These are phyloP conservation scores for Bidens hawaiensis DNA, from an alignment of 140 eudicot species.

Conservation along the genomic window DNA sequence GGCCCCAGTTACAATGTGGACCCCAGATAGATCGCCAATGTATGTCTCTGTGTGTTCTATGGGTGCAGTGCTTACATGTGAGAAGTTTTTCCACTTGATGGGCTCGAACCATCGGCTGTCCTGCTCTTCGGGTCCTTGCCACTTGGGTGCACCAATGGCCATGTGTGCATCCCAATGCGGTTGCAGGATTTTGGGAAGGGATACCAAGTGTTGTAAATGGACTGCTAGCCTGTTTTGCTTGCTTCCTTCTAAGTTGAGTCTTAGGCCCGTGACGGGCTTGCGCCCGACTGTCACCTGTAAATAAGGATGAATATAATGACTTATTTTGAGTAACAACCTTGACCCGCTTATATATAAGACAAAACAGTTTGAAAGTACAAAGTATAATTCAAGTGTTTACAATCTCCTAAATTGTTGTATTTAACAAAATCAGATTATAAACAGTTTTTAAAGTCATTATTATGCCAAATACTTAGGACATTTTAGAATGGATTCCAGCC, in stretches of 20 bases:
- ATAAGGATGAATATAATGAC: background rate
- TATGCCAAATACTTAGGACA: background rate
- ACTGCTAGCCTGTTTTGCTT: constrained; percentile 80
- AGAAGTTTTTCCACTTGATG: constrained; percentile 90
- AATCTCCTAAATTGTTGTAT: background rate
- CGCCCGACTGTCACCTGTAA: constrained; percentile 95
- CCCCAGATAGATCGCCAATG: constrained; percentile 86
- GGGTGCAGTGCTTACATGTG: constrained; percentile 96
- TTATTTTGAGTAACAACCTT: no score
- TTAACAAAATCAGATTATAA: background rate
- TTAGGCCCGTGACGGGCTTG: constrained; percentile 89
- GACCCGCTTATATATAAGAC: no score
- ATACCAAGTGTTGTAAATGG: constrained; percentile 80
- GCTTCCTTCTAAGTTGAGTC: constrained; percentile 67
- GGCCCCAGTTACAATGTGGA: constrained; percentile 93
- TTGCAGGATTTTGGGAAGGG: constrained; percentile 91
- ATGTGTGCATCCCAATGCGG: constrained; percentile 95
- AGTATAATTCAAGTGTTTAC: background rate
- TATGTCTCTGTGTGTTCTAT: constrained; percentile 78
- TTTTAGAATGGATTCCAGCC: no score
- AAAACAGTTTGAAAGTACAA: background rate
- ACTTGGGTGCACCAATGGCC: constrained; percentile 97
- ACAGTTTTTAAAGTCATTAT: background rate
- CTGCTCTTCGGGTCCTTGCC: constrained; percentile 99
- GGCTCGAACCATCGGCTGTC: constrained; percentile 99